Conservation (phyloP, 768 basidiomycete genomes). For the Crassisporium funariophilum region DNA sequence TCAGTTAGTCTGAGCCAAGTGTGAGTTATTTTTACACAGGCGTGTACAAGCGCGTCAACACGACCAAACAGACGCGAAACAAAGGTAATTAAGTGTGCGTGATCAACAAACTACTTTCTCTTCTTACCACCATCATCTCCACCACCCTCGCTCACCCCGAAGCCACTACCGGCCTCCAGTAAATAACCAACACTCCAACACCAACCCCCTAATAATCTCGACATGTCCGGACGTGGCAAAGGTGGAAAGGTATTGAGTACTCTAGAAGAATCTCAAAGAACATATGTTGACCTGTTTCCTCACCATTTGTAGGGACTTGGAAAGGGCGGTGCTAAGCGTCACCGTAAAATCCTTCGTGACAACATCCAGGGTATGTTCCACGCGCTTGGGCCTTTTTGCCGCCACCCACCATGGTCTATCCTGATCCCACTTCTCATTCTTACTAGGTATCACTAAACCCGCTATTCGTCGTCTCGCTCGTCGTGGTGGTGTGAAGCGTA, state of each 20-base stretch:
- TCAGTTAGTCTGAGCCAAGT: no score
- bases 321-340: constrained; percentile 80
- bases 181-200: constrained; percentile 6
- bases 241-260: constrained; percentile 61
- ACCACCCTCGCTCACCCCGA: constrained; percentile 4
- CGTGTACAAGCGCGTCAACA: constrained; percentile 45
- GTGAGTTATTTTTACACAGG: no score
- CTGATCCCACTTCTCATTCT: not conserved
- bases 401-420: constrained; percentile 2
- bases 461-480: constrained; percentile 81
- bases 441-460: constrained; percentile 52
- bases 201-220: constrained; percentile 16
- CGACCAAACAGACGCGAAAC: constrained; percentile 38
- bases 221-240: constrained; percentile 80
- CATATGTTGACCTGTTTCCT: constrained; percentile 2
- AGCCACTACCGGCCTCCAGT: constrained; percentile 4
- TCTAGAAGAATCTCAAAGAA: not conserved
- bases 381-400: not conserved
- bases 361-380: constrained; percentile 69
- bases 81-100: constrained; percentile 40
- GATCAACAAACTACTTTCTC: constrained; percentile 37
- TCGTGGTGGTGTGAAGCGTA: constrained; percentile 84
- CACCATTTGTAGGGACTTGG: constrained; percentile 59
- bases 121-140: constrained; percentile 34
- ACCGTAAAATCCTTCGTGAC: constrained; percentile 80